Percentiles rank a stretch among this genome's conserved stretches.
phyloP scores from a whole-genome alignment of 2,329 filamentous ascomycete genomes.

The Colletotrichum scovillei region DNA sequence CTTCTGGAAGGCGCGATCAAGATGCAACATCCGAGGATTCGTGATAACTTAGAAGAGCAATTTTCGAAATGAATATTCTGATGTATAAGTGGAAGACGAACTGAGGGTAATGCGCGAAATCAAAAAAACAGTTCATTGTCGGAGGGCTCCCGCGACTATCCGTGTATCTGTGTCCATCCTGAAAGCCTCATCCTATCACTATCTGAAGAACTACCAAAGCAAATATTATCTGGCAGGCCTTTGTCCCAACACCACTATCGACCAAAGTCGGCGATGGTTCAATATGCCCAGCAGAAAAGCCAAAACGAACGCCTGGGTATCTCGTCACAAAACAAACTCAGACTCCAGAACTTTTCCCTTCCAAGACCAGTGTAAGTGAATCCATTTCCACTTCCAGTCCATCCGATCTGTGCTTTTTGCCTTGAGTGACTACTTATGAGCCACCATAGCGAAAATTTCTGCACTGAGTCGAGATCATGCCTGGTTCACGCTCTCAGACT shows the following conservation, averaged over 20 bases:
- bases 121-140: neutral
- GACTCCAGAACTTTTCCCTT: neutral
- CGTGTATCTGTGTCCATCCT: neutral
- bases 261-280: neutral
- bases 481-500: neutral
- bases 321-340: neutral
- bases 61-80: too few species aligned
- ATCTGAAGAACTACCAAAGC: neutral
- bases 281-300: neutral
- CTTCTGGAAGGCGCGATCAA: neutral
- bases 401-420: neutral
- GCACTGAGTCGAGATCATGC: rapidly evolving
- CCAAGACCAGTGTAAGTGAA: neutral
- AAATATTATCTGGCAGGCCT: neutral
- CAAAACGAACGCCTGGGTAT: neutral
- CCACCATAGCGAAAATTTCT: neutral
- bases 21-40: neutral
- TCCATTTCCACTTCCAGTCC: neutral
- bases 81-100: too few species aligned
- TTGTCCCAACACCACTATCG: neutral
- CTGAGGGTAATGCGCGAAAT: neutral
- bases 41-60: neutral
- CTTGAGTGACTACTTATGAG: too few species aligned
- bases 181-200: neutral
- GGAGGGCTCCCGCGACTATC: neutral